Conservation (phyloP, 352 stramenopile genomes). For the Poterioochromonas sp. region DNA sequence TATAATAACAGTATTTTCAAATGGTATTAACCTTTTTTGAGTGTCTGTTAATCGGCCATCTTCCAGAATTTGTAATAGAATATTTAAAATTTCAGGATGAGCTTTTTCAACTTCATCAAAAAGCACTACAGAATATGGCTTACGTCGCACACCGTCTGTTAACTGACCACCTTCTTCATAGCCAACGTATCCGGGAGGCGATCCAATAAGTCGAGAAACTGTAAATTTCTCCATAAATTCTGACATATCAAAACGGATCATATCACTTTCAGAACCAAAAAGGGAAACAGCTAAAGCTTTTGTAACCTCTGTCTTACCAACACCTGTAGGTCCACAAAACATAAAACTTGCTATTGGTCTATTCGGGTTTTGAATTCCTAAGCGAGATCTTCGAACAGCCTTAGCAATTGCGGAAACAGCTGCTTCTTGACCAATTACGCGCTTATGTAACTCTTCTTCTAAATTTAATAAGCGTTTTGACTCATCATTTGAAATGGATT, state of each 20-base stretch:
- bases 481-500: constrained; percentile 62
- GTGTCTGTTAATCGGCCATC: constrained; percentile 81
- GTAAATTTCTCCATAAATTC: constrained; percentile 91
- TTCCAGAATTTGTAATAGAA: constrained; percentile 82
- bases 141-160: constrained; percentile 72
- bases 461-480: constrained; percentile 70
- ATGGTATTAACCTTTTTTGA: constrained; percentile 80
- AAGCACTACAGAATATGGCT: constrained; percentile 78
- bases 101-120: constrained; percentile 92
- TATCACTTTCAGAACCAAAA: constrained; percentile 78
- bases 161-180: constrained; percentile 84
- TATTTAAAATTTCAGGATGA: constrained; percentile 85
- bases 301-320: constrained; percentile 64
- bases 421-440: constrained; percentile 82
- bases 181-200: constrained; percentile 72
- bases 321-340: constrained; percentile 68
- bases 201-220: constrained; percentile 75
- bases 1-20: constrained; percentile 92
- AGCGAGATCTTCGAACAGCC: constrained; percentile 77
- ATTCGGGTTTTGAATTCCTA: constrained; percentile 63
- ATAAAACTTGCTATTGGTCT: constrained; percentile 36
- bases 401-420: constrained; percentile 78
- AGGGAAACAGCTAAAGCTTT: constrained; percentile 74
- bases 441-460: constrained; percentile 68
- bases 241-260: constrained; percentile 89